Evolutionary conservation across 257 asterid species (phyloP).

Genomic region (Vinca minor): DNA sequence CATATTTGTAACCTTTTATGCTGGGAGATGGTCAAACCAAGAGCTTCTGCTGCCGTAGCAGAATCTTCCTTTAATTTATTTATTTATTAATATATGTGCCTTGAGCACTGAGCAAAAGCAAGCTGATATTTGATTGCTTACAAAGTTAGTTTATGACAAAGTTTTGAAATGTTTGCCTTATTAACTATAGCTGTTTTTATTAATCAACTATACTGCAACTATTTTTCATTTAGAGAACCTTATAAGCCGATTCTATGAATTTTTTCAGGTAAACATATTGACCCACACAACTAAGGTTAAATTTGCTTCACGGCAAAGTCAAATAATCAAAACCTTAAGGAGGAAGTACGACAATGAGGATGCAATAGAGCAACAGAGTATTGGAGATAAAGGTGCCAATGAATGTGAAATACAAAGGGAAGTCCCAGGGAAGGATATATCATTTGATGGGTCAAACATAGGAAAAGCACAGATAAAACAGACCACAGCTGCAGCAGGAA

Average conservation of each 20-base stretch:
- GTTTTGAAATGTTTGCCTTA: not conserved
- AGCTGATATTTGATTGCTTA: not conserved
- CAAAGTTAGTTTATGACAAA: conserved; percentile 2
- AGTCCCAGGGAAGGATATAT: conserved; percentile 10
- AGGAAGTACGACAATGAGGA: conserved; percentile 22
- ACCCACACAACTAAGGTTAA: conserved; percentile 49
- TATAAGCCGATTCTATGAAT: conserved; percentile 14
- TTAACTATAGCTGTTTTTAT: not conserved
- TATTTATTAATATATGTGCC: not conserved
- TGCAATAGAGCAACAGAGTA: conserved; percentile 13
- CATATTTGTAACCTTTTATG: not conserved
- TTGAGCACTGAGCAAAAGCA: not conserved
- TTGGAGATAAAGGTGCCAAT: conserved; percentile 11
- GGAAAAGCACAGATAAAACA: conserved; percentile 12
- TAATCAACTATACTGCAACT: not conserved
- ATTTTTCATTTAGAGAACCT: conserved; percentile 3
- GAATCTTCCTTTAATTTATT: not conserved
- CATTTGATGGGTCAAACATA: conserved; percentile 8
- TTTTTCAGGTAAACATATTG: conserved; percentile 70
- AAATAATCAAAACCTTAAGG: conserved; percentile 23
- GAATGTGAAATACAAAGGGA: conserved; percentile 10
- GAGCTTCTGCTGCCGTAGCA: not conserved
- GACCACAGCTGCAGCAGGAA: conserved; percentile 6
- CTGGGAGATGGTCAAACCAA: not conserved
- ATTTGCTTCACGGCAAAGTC: conserved; percentile 23